Evolutionary conservation across 768 basidiomycete species (phyloP), one percentile per base, ranked within the genome.

Genomic region (Amanita inopinata): DNA sequence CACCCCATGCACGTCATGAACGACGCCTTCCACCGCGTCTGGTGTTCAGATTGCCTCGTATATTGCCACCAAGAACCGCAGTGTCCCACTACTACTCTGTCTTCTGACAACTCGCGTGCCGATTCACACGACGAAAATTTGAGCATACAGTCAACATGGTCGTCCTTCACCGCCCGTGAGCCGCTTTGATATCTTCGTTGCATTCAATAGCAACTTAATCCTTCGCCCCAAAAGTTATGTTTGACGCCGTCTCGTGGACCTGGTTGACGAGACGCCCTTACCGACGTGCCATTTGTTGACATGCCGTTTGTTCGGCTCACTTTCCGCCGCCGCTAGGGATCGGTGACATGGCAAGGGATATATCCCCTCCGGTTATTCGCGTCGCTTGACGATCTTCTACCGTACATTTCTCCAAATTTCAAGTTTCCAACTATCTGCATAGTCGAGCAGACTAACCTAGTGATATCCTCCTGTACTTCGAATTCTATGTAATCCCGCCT

Each of bases 1-100:
- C 58, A 63, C 39, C 59, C 58, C 24, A 54, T 62, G 56, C 43
- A 55, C 40, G 27, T 23, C 28, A 54, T 56, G 55, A 53, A 58
- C 39, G 61, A 63, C 47, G 61, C 60, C 24, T 61, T 57, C 43
- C 62, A 62, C 43, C 47, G 55, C 25, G 37, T 49, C 20, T 62
- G 60, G 60, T 65, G 62, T 48, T 53, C 59, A 15, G 44, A 49
- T 17, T 64, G 62, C 46, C 47, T 53, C n/a, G 31, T 46, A 1
- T 61, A 53, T 38, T 63, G 62, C 43, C 47, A 38, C 40, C 48
- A 57, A 36, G 53, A 56, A 14, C 46, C 54, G 15, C 44, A 31
- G 25, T 62, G 62, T 39, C 51, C 53, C 46, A 37, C 15, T 41
- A 47, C 24, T 28, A 52, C 23, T 41, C 48, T 28, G 41, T 45